Base-by-base conservation (phyloP, 1,284 basidiomycete species). In the Puccinia hordei region DNA sequence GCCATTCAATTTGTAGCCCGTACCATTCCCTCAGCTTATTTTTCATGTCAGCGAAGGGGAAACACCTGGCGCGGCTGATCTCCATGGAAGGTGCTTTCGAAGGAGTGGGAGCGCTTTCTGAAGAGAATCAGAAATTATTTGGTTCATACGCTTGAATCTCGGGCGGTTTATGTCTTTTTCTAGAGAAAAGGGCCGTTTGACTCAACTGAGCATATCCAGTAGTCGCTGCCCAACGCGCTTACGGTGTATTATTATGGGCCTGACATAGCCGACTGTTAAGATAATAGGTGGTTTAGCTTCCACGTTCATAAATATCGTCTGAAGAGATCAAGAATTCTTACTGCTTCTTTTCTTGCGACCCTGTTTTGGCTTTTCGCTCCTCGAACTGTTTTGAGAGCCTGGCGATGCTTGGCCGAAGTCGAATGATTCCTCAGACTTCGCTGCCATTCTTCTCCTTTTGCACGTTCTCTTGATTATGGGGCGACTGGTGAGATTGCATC, bases 1-100 rank as follows among this genome's bases (percentile, higher is more conserved):
- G 75, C 75, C 75, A 77, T 38, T 77, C 75, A 17, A 77, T 77
- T 53, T 66, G 61, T n/a, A 77, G 38, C 2, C 75, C 75, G 46
- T 77, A 77, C 75, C 75, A 77, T 68, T 66, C 61, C 49, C 38
- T 77, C 22, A 77, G 38, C 35, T 77, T 77, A 27, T 53, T 77
- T 57, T 68, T 46, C 75, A 77, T 77, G 22, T 77, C 75, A 6
- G 75, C 75, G 51, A 77, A 77, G 17, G 75, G 75, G 35, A 77
- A 77, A 57, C 63, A 77, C 65, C 75, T 66, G 46, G 75, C 75
- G 19, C 61, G 41, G 24, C 19, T 68, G 0, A 68, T 10, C 51
- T 77, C 63, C 75, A 77, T 77, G 46, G 75, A 51, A 24, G 75
- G 24, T 35, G 46, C 27, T 77, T 77, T 77, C 10, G 61, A 66